Base-by-base conservation (phyloP, 2,329 filamentous ascomycete genomes). In the Trichoderma sp. region DNA sequence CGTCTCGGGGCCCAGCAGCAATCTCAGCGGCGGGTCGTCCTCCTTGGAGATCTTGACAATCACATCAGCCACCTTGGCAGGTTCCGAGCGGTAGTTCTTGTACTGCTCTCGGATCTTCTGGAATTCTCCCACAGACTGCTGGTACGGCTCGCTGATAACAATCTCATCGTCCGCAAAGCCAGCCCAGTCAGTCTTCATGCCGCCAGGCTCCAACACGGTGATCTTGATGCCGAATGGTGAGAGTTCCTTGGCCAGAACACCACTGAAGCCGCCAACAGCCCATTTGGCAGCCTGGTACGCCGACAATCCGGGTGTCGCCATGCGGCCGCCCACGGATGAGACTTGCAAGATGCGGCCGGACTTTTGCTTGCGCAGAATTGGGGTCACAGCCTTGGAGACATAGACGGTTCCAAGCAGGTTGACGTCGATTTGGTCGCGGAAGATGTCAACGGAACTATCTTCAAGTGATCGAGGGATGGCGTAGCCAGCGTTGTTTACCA, bases 401-500 rank as follows among this genome's bases (percentile, higher is more conserved):
- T 88, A 85, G 5, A 91, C 80, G 1, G 90, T 81, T 3, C 90
- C 90, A 74, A 89, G 90, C 79, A 91, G 88, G 78, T 92, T 92
- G 76, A 89, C 86, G 67, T 92, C 88, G 81, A 92, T 87, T 78
- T 91, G 87, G 3, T 81, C 85, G 2, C 86, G 84, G 59, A 89
- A 86, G 35, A 89, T 85, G 2, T 84, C 79, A 1, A 90, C 84
- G 1, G 83, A 83, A 3, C 88, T 80, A 7, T 87, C 86, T 78
- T 92, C 90, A 65, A 91, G 86, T 1, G 87, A 85, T 14, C 87
- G 88, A 6, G 82, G 79, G 1, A 89, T 82, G n/a, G 88, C 88
- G 75, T 90, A 91, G 3, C 90, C 91, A 4, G 90, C 90, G 67
- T 91, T 91, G 82, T 91, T 91, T 75, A 90, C 86, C 6, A 91